Evolutionary conservation across 2,329 filamentous ascomycete species (phyloP).

Genomic region (Berkeleyomyces basicola): DNA sequence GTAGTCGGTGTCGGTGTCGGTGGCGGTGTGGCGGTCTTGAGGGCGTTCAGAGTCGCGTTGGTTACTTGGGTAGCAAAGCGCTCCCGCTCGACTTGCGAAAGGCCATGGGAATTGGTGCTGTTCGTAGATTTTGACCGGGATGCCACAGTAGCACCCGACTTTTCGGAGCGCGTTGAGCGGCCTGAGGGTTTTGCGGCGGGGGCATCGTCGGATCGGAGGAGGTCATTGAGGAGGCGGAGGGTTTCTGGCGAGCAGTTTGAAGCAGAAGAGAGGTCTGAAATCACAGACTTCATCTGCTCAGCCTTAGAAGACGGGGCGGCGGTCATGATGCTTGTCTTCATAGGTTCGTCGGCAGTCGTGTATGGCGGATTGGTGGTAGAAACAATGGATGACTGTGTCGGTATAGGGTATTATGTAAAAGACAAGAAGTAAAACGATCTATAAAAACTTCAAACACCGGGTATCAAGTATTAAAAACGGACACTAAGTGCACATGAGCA

Average conservation of each 20-base stretch:
- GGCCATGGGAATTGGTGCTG: conserved; percentile 17
- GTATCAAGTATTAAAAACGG: not conserved
- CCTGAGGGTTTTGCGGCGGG: conserved; percentile 5
- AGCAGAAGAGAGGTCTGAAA: conserved; percentile 7
- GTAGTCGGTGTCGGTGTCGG: not conserved
- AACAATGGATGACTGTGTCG: not conserved
- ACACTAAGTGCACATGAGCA: not conserved
- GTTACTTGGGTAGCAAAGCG: conserved; percentile 56
- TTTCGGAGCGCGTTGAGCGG: conserved; percentile 16
- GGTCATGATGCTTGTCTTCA: not conserved
- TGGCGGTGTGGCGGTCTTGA: conserved; percentile 37
- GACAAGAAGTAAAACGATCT: not conserved
- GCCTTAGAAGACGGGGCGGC: not conserved
- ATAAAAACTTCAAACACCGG: not conserved
- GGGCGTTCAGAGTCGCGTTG: conserved; percentile 50
- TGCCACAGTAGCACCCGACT: conserved; percentile 16
- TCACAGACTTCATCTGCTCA: conserved; percentile 13
- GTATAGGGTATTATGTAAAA: not conserved
- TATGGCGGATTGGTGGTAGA: not conserved
- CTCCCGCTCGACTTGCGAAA: conserved; percentile 44
- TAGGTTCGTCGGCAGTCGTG: not conserved
- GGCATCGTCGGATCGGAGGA: conserved; percentile 9
- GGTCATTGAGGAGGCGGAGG: conserved; percentile 10
- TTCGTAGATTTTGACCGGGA: conserved; percentile 21
- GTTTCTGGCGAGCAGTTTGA: conserved; percentile 10